Evolutionary conservation across 257 asterid genomes (phyloP).

Genomic region (Euphrasia confusa): DNA sequence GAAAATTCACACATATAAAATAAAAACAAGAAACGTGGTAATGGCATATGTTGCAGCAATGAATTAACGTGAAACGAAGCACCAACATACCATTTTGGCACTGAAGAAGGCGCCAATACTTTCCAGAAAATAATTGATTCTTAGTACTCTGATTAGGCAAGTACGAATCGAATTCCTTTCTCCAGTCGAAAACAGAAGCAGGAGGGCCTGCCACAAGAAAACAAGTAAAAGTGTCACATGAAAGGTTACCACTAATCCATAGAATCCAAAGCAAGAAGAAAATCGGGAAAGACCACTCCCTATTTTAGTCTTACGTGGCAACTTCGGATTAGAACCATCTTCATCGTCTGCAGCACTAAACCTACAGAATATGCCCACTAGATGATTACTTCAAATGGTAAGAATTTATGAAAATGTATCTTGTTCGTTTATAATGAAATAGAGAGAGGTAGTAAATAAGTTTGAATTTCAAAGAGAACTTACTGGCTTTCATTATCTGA

Average conservation of each 20-base stretch:
- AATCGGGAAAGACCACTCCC: conserved; percentile 54
- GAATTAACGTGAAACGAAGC: conserved; percentile 12
- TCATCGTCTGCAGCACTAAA: conserved; percentile 81
- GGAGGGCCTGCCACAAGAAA: conserved; percentile 64
- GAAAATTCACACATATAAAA: conserved; percentile 27
- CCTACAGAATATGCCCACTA: conserved; percentile 30
- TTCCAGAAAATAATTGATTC: conserved; percentile 74
- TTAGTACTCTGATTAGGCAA: conserved; percentile 53
- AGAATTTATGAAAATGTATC: too few relatives aligned
- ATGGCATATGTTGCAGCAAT: conserved; percentile 1
- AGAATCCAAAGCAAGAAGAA: conserved; percentile 25
- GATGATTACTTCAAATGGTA: neutral
- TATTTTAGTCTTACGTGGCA: conserved; percentile 54
- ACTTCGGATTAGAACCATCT: conserved; percentile 37
- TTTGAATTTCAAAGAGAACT: conserved; percentile 29
- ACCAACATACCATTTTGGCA: conserved; percentile 73
- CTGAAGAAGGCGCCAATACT: conserved; percentile 85
- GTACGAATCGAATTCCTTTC: conserved; percentile 71
- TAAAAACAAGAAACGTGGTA: conserved; percentile 22
- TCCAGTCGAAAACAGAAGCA: conserved; percentile 79
- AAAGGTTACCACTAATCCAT: conserved; percentile 14
- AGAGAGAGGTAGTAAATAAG: too few relatives aligned
- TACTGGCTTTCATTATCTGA: conserved; percentile 87
- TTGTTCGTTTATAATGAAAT: too few relatives aligned
- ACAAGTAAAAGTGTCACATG: conserved; percentile 12